These are phyloP conservation scores for Rosa rugosa DNA, from an alignment of 306 rosid genomes.

Conservation along the genomic window DNA sequence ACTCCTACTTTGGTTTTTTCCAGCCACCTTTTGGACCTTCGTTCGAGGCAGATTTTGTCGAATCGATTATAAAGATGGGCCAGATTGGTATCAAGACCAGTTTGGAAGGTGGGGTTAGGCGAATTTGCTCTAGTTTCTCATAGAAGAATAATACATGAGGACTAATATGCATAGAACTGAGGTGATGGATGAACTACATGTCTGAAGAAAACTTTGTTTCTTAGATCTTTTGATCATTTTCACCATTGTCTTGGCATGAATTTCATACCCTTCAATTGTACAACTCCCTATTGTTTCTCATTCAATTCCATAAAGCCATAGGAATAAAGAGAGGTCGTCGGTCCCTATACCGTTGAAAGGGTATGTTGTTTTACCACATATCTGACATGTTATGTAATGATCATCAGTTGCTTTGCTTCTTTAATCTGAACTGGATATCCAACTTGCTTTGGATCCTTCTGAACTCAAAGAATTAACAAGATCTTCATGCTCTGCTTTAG, in stretches of 20 bases:
- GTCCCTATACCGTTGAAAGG: neutral
- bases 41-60: slow-evolving; percentile 59
- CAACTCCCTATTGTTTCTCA: neutral
- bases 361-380: neutral
- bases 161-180: neutral
- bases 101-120: slow-evolving; percentile 53
- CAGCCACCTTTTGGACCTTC: slow-evolving; percentile 51
- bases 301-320: neutral
- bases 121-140: slow-evolving; percentile 47
- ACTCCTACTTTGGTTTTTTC: slow-evolving; percentile 49
- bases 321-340: neutral
- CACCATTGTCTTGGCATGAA: neutral
- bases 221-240: neutral
- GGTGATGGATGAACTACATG: neutral
- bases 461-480: too few relatives aligned
- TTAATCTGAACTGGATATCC: neutral
- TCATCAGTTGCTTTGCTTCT: neutral
- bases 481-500: too few relatives aligned
- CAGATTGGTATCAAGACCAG: slow-evolving; percentile 78
- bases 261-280: neutral
- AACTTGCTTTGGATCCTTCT: too few relatives aligned
- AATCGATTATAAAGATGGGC: slow-evolving; percentile 70
- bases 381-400: neutral
- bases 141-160: neutral
- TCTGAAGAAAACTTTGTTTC: neutral